phyloP scores from a whole-genome alignment of 208 protist species.

The Spongospora subterranea region DNA sequence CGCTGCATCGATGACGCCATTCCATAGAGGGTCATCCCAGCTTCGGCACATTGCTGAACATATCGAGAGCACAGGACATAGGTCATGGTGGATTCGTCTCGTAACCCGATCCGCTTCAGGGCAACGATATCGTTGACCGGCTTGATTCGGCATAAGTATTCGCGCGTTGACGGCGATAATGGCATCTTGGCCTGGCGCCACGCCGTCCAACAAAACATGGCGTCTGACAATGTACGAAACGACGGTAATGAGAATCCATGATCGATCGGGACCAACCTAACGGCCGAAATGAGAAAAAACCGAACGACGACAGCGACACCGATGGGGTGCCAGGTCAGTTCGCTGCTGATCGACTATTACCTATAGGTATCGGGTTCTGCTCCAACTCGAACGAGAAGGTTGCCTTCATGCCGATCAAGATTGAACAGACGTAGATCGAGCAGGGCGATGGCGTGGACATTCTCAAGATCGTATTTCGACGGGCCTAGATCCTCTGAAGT shows the following conservation, averaged over 20 bases:
- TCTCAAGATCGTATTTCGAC: slow-evolving; percentile 51
- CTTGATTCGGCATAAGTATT: background rate
- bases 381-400: background rate
- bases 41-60: background rate
- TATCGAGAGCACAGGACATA: slow-evolving; percentile 28
- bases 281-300: background rate
- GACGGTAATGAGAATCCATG: slow-evolving; percentile 45
- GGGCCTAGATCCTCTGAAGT: slow-evolving; percentile 38
- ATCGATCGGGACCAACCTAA: slow-evolving; percentile 53
- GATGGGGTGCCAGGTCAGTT: too few relatives aligned
- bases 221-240: slow-evolving; percentile 48
- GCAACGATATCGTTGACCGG: slow-evolving; percentile 41
- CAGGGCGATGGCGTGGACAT: slow-evolving; percentile 43
- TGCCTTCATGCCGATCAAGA: slow-evolving; percentile 25
- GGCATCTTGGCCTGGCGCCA: slow-evolving; percentile 53
- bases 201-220: slow-evolving; percentile 49
- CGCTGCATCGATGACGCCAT: slow-evolving; percentile 33
- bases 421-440: slow-evolving; percentile 52
- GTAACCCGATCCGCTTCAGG: slow-evolving; percentile 42
- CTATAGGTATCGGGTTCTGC: background rate
- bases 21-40: background rate
- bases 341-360: too few relatives aligned
- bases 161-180: background rate
- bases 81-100: slow-evolving; percentile 38
- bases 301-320: background rate